Percentiles rank a stretch among this genome's conserved stretches.
Evolutionary conservation across 805 yeast genomes (phyloP).

Genomic region (Metschnikowia shivogae): DNA sequence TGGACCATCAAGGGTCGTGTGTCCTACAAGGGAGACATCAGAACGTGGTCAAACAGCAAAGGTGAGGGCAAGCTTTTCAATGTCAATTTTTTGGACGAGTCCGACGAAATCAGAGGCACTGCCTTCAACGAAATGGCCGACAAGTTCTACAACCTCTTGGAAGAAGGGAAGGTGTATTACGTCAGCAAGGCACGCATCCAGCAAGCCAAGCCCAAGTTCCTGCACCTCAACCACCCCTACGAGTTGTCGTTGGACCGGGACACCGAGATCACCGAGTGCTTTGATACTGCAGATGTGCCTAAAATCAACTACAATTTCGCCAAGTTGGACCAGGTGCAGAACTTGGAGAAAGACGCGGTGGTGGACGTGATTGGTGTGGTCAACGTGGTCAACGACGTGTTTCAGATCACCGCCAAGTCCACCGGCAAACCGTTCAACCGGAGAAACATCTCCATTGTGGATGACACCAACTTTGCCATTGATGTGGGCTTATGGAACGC

Average conservation of each 20-base stretch:
- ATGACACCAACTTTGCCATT: slow-evolving; percentile 72
- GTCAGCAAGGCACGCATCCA: slow-evolving; percentile 77
- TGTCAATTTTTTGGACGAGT: slow-evolving; percentile 84
- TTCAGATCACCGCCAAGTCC: slow-evolving; percentile 76
- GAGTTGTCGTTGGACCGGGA: slow-evolving; percentile 82
- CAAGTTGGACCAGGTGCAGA: slow-evolving; percentile 60
- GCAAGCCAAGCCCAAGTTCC: slow-evolving; percentile 81
- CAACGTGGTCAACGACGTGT: slow-evolving; percentile 68
- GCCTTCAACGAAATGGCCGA: slow-evolving; percentile 89
- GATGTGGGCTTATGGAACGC: slow-evolving; percentile 88
- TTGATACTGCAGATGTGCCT: slow-evolving; percentile 64
- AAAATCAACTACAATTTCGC: slow-evolving; percentile 72
- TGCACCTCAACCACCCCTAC: slow-evolving; percentile 80
- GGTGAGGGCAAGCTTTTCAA: slow-evolving; percentile 91
- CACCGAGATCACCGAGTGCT: slow-evolving; percentile 66
- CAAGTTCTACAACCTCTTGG: slow-evolving; percentile 65
- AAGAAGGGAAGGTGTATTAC: slow-evolving; percentile 87
- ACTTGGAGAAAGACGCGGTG: slow-evolving; percentile 63
- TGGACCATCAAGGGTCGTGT: slow-evolving; percentile 96
- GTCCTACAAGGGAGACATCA: slow-evolving; percentile 79
- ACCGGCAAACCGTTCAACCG: slow-evolving; percentile 91
- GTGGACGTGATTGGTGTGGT: slow-evolving; percentile 88
- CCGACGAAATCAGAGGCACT: slow-evolving; percentile 94
- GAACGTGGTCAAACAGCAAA: slow-evolving; percentile 79
- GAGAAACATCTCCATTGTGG: slow-evolving; percentile 84